These are phyloP conservation scores for Tirmania nivea DNA, from an alignment of 495 filamentous ascomycete genomes.

Conservation along the genomic window DNA sequence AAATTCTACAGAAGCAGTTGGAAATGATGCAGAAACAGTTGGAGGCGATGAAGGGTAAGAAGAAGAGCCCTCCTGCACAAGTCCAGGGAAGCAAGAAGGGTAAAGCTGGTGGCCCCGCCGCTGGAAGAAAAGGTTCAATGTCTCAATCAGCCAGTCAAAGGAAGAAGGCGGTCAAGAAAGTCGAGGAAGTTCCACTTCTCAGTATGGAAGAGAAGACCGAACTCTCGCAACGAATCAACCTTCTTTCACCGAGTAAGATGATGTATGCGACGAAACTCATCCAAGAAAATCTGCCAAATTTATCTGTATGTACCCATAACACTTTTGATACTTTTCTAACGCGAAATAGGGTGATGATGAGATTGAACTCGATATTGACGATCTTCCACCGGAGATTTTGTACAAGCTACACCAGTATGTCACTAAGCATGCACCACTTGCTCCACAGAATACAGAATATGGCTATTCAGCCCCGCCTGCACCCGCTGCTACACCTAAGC, in stretches of 20 bases:
- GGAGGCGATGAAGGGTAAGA: constrained; percentile 37
- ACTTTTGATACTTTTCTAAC: neutral
- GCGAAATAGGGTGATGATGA: constrained; percentile 23
- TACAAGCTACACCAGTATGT: constrained; percentile 19
- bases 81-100: constrained; percentile 30
- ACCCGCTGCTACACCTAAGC: constrained; percentile 16
- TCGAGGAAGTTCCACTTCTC: constrained; percentile 18
- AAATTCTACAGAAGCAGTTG: constrained; percentile 42
- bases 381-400: constrained; percentile 19
- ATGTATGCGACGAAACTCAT: constrained; percentile 71
- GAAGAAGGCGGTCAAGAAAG: constrained; percentile 12
- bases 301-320: constrained; percentile 20
- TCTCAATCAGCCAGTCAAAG: constrained; percentile 6
- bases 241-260: constrained; percentile 34
- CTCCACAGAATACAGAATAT: constrained; percentile 2
- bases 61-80: constrained; percentile 39
- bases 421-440: constrained; percentile 13
- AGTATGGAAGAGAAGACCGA: constrained; percentile 25
- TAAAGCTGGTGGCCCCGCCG: constrained; percentile 24
- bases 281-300: constrained; percentile 59
- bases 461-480: constrained; percentile 12
- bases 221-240: constrained; percentile 20
- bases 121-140: constrained; percentile 17
- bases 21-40: constrained; percentile 45
- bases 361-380: constrained; percentile 33